Base-by-base conservation (phyloP, 2,329 filamentous ascomycete species). In the Aspergillus proliferans region DNA sequence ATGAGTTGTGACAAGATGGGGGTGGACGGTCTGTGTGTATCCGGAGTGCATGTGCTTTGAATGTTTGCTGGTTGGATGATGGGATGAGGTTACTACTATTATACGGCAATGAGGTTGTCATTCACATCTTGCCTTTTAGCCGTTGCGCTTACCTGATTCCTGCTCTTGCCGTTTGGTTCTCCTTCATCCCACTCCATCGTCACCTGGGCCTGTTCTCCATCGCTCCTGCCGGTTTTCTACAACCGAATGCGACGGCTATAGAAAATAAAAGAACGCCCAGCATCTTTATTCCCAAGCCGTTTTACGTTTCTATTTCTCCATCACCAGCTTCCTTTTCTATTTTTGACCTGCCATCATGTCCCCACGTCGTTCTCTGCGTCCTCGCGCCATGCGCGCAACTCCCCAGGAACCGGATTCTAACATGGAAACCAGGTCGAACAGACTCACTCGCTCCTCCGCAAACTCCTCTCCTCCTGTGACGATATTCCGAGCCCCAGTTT, bases 291-390 rank as follows among this genome's bases (percentile, higher is more conserved):
- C 34, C 14, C 10, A 10, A 30, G 5, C 26, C 14, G 6, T 22
- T 34, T 19, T 14, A 6, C 34, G 33, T 22, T 51, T 51, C 45
- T 48, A 42, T 33, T 47, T 43, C 38, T 42, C 36, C 47, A 41
- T 43, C 43, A 47, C 46, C 38, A 42, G 38, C 14, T 22, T 26
- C 19, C 43, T 45, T 40, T 39, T 44, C 42, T 44, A 12, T 39
- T 36, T 24, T 39, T 26, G 22, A 10, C 26, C 30, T 38, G 19
- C 24, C 28, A 39, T 10, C 45, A 72, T 73, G 70, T 56, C 64
- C 47, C 57, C 65, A 44, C 65, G 66, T 54, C 71, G 70, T 49
- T 67, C 70, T 47, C 63, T 67, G 49, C 70, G 71, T 54, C 64
- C 66, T 52, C 68, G 62, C 55, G 47, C 54, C 45, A 50, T 54